Conservation (phyloP, 2,329 filamentous ascomycete genomes). For the Epichloe sp. region DNA sequence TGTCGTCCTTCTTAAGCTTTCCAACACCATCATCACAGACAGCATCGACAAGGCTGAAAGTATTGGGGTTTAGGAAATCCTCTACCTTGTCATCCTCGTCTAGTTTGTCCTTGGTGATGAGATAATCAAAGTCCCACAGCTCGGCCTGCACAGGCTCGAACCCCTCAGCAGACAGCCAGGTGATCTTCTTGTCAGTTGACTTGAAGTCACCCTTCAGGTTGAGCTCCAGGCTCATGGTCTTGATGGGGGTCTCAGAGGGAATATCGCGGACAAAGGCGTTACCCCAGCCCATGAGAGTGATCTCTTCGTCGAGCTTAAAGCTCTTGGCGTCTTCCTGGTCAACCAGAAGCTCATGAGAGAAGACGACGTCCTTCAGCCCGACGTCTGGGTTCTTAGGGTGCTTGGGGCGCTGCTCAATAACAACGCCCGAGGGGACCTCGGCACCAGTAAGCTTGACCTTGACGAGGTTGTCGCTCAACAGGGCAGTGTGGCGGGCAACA, state of each 20-base stretch:
- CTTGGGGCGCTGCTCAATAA: conserved; percentile 65
- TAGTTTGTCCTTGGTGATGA: conserved; percentile 90
- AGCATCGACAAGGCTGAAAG: conserved; percentile 60
- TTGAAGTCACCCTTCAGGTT: conserved; percentile 89
- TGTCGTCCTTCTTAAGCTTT: conserved; percentile 70
- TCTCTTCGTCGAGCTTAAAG: conserved; percentile 77
- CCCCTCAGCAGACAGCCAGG: conserved; percentile 68
- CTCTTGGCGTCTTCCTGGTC: conserved; percentile 77
- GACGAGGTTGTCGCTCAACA: conserved; percentile 58
- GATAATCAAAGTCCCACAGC: conserved; percentile 87
- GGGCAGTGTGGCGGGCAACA: conserved; percentile 59
- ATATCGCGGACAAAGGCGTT: conserved; percentile 69
- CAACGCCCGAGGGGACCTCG: conserved; percentile 48
- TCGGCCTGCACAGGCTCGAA: conserved; percentile 72
- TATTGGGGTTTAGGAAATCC: conserved; percentile 66
- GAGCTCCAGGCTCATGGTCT: conserved; percentile 66
- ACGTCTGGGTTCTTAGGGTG: conserved; percentile 81
- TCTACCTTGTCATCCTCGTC: conserved; percentile 79
- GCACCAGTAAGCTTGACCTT: conserved; percentile 56
- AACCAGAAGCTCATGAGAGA: conserved; percentile 60
- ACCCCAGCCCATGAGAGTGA: conserved; percentile 95
- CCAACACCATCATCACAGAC: conserved; percentile 71
- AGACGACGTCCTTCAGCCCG: conserved; percentile 75
- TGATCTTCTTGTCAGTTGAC: conserved; percentile 91
- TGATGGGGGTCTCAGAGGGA: conserved; percentile 45